phyloP scores from a whole-genome alignment of 345 rosid genomes.

The Gossypium rotundifolium region DNA sequence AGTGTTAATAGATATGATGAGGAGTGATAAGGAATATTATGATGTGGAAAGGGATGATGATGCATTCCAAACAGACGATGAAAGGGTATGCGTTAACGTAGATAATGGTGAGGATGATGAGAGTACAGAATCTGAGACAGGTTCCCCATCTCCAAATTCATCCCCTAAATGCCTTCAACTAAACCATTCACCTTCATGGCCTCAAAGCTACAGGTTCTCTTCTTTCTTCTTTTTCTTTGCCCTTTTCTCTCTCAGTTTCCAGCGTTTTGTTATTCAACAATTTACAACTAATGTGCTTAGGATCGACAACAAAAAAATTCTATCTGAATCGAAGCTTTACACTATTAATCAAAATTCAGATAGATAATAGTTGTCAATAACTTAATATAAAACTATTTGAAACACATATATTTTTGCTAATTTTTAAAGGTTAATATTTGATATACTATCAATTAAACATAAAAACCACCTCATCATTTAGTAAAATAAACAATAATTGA shows the following conservation, averaged over 20 bases:
- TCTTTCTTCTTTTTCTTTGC: neutral
- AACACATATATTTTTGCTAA: too few species aligned
- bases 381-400: too few species aligned
- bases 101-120: slow-evolving; percentile 25
- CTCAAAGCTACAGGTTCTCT: slow-evolving; percentile 2
- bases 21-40: slow-evolving; percentile 52
- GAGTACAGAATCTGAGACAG: slow-evolving; percentile 25
- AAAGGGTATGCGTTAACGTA: slow-evolving; percentile 15
- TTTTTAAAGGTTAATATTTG: too few species aligned
- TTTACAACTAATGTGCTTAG: too few species aligned
- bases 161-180: slow-evolving; percentile 5
- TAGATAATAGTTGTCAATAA: neutral
- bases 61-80: slow-evolving; percentile 51
- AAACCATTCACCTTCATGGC: neutral
- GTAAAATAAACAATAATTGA: too few species aligned
- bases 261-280: too few species aligned
- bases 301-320: too few species aligned
- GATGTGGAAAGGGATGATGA: slow-evolving; percentile 50
- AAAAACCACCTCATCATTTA: too few species aligned
- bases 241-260: neutral
- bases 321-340: neutral
- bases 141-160: slow-evolving; percentile 4
- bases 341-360: neutral
- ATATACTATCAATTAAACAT: too few species aligned
- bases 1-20: slow-evolving; percentile 28